Base-by-base conservation (phyloP, 495 filamentous ascomycete species). In the Hypoxylon fuscum region DNA sequence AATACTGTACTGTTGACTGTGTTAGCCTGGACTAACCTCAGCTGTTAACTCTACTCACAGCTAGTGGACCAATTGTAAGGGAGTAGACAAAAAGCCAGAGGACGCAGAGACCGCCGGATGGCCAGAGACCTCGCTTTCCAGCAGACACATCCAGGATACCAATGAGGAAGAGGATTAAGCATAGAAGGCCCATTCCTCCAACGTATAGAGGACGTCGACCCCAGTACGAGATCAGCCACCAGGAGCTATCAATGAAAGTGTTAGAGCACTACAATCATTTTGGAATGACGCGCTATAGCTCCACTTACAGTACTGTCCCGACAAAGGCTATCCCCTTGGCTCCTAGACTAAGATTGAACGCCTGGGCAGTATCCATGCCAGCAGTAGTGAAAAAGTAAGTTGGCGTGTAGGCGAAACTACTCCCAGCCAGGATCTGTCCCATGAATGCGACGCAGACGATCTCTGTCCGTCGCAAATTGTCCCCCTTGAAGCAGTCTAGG, bases 361-460 rank as follows among this genome's bases (percentile, higher is more conserved):
- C 76, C 22, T 79, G 72, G 14, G 70, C 69, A n/a, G 70, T 47
- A 38, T 57, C 62, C 12, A 90, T 75, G 1, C 88, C 88, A 5
- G 88, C 88, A 59, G 85, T 82, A 43, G 83, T 73, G 62, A 87
- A 79, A 74, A 90, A 91, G 68, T 89, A 88, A 12, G 85, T 88
- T 14, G 83, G 84, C 57, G 85, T 89, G 55, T 87, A 86, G 50
- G 81, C 84, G 66, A 91, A 88, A 3, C 81, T 80, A 58, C 84
- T 86, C 21, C 88, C 88, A 45, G 79, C 82, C 1, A 90, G 72
- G 37, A 84, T 85, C 71, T 91, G 88, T 21, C 88, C 85, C n/a
- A 81, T 81, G 80, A 87, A 90, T 47, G 80, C 76, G 72, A 86
- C 79, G 59, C 81, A 85, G 51, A 81, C 80, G 54, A 88, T 87